Conservation (phyloP, 257 asterid genomes). For the Solanum arcanum region DNA sequence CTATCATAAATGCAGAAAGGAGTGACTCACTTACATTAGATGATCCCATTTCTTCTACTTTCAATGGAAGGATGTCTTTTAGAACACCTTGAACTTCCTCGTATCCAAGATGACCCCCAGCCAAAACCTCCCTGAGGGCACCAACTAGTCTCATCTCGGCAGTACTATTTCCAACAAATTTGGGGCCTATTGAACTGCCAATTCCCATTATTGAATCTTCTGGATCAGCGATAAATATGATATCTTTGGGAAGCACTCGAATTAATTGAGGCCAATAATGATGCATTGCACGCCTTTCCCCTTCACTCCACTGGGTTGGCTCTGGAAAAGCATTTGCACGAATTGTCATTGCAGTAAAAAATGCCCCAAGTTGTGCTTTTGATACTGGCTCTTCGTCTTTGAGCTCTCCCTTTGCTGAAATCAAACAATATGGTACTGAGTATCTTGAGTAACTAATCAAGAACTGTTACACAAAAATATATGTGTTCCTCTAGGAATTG, state of each 20-base stretch:
- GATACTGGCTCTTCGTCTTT: constrained; percentile 73
- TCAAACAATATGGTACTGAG: neutral
- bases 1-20: constrained; percentile 74
- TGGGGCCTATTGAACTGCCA: constrained; percentile 71
- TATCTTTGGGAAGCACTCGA: constrained; percentile 61
- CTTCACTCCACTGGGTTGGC: constrained; percentile 96
- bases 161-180: constrained; percentile 59
- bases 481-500: neutral
- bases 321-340: constrained; percentile 86
- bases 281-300: constrained; percentile 80
- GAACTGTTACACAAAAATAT: neutral
- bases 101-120: constrained; percentile 95
- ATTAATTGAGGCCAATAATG: constrained; percentile 81
- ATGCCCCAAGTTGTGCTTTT: constrained; percentile 81
- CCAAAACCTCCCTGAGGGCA: constrained; percentile 89
- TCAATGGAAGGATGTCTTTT: constrained; percentile 63
- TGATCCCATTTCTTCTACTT: constrained; percentile 19
- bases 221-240: constrained; percentile 85
- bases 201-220: constrained; percentile 81
- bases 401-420: constrained; percentile 65
- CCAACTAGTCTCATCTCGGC: constrained; percentile 97
- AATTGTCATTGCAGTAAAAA: constrained; percentile 92
- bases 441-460: neutral
- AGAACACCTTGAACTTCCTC: constrained; percentile 95
- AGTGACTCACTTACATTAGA: constrained; percentile 55